phyloP scores from a whole-genome alignment of 257 asterid genomes.

The Ilex asprella region DNA sequence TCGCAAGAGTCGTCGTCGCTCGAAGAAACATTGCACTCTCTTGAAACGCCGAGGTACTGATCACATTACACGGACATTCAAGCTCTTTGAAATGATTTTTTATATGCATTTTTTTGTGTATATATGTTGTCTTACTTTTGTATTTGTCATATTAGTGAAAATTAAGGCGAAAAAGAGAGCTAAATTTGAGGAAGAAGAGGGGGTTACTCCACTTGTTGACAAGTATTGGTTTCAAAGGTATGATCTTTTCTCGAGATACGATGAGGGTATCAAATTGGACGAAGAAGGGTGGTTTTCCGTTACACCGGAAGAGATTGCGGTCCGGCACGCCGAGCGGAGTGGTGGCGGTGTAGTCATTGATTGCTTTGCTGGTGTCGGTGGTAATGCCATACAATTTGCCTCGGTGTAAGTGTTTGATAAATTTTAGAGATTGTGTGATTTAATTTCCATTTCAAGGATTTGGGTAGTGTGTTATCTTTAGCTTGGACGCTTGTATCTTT shows the following conservation, averaged over 20 bases:
- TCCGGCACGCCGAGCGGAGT: slow-evolving; percentile 62
- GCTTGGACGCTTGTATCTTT: too few relatives aligned
- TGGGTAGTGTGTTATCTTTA: neutral
- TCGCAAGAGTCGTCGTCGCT: neutral
- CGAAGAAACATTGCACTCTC: slow-evolving; percentile 31
- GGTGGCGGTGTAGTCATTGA: slow-evolving; percentile 65
- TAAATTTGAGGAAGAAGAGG: slow-evolving; percentile 23
- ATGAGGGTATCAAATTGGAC: slow-evolving; percentile 63
- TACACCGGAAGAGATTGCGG: slow-evolving; percentile 84
- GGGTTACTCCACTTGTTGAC: slow-evolving; percentile 52
- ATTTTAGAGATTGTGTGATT: neutral
- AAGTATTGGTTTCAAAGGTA: slow-evolving; percentile 83
- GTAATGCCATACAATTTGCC: slow-evolving; percentile 84
- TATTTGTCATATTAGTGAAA: slow-evolving; percentile 24
- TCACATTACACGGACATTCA: neutral
- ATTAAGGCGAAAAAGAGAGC: slow-evolving; percentile 25
- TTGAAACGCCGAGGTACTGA: slow-evolving; percentile 42
- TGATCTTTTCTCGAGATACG: slow-evolving; percentile 66
- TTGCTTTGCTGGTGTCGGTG: slow-evolving; percentile 81
- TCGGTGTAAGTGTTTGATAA: slow-evolving; percentile 30
- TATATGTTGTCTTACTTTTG: neutral
- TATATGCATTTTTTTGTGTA: neutral
- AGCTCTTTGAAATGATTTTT: neutral
- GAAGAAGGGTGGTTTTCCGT: slow-evolving; percentile 99
- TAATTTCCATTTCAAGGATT: too few relatives aligned